Evolutionary conservation across 2,329 filamentous ascomycete genomes (phyloP).

Genomic region (Mycosphaerella sp.): DNA sequence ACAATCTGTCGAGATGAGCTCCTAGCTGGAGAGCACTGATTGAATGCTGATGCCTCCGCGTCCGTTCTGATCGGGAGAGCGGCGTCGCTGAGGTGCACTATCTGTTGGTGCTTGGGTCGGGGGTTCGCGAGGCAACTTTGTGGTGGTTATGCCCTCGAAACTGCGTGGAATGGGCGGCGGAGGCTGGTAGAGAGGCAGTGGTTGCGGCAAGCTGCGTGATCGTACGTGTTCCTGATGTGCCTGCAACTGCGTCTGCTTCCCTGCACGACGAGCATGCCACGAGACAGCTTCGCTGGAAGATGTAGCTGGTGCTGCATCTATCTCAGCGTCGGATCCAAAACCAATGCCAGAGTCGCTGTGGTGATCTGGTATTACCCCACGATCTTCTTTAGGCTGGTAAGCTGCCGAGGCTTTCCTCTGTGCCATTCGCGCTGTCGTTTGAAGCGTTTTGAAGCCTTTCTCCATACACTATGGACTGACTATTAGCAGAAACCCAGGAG

Average conservation of each 20-base stretch:
- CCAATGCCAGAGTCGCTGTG: conserved; percentile 66
- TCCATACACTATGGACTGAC: conserved; percentile 62
- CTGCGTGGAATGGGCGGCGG: conserved; percentile 27
- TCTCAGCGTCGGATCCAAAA: conserved; percentile 44
- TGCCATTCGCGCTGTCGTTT: conserved; percentile 60
- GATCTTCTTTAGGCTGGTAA: conserved; percentile 24
- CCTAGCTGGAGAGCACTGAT: conserved; percentile 27
- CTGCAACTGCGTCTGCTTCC: conserved; percentile 14
- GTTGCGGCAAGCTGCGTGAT: conserved; percentile 31
- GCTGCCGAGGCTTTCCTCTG: conserved; percentile 56
- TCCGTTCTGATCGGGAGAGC: conserved; percentile 24
- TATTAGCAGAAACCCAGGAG: conserved; percentile 9
- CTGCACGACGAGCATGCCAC: conserved; percentile 22
- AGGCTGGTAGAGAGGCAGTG: conserved; percentile 34
- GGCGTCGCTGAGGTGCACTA: conserved; percentile 11
- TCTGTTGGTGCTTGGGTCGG: background rate
- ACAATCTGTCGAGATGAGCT: background rate
- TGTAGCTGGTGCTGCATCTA: conserved; percentile 27
- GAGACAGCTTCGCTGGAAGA: conserved; percentile 23
- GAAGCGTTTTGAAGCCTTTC: conserved; percentile 74
- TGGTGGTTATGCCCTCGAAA: conserved; percentile 16
- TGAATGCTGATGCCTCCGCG: conserved; percentile 31
- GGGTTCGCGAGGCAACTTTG: conserved; percentile 17
- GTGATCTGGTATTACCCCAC: conserved; percentile 39
- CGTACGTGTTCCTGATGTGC: conserved; percentile 25